Evolutionary conservation across 192 early-diverging fungal genomes (phyloP).

Genomic region (Entomortierella parvispora): DNA sequence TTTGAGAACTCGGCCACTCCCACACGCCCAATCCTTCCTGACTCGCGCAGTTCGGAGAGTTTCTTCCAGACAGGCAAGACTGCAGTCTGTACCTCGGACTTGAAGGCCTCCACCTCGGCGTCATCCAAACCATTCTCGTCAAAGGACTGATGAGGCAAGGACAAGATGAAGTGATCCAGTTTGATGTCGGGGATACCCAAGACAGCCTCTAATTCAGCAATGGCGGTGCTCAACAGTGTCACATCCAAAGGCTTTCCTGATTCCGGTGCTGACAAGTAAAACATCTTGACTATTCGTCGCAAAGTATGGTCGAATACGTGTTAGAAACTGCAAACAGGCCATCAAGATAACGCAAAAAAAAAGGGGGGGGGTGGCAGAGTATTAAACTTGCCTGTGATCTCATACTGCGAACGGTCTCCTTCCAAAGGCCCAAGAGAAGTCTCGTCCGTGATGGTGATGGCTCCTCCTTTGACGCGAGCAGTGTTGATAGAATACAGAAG

Average conservation of each 20-base stretch:
- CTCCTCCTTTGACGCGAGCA: conserved; percentile 27
- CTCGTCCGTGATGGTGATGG: conserved; percentile 54
- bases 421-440: conserved; percentile 52
- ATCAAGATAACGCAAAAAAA: background rate
- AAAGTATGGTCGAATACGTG: background rate
- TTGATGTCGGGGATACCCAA: conserved; percentile 31
- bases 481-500: conserved; percentile 49
- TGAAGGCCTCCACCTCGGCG: conserved; percentile 35
- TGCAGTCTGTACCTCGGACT: conserved; percentile 5
- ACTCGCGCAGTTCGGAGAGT: conserved; percentile 37
- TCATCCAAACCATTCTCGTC: conserved; percentile 48
- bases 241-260: conserved; percentile 24
- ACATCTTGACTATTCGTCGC: conserved; percentile 37
- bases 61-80: conserved; percentile 34
- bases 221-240: conserved; percentile 21
- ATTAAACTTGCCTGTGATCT: conserved; percentile 48
- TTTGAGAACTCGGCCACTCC: conserved; percentile 61
- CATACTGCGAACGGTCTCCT: conserved; percentile 54
- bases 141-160: conserved; percentile 28
- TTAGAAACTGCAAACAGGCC: background rate
- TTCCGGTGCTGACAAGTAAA: conserved; percentile 18
- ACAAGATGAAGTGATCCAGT: conserved; percentile 37
- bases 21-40: conserved; percentile 51
- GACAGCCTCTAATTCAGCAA: conserved; percentile 11
- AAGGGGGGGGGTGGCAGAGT: conserved; percentile 32